Conservation (phyloP, 1,284 basidiomycete species). For the Mycena citricolor region DNA sequence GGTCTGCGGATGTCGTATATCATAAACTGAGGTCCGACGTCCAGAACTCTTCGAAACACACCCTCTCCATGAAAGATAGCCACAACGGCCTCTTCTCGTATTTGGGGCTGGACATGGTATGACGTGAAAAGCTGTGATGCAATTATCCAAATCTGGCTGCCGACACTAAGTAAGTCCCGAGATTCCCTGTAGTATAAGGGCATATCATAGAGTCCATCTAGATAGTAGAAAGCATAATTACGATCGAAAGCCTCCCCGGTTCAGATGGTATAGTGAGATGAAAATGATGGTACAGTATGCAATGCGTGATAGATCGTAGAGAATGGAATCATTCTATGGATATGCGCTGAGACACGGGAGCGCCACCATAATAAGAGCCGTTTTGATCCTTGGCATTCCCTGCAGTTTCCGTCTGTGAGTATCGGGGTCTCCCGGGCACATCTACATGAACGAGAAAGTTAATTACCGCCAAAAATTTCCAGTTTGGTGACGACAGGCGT, state of each 20-base stretch:
- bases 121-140: background rate
- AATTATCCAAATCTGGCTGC: background rate
- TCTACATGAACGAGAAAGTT: conserved; percentile 38
- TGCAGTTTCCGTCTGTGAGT: conserved; percentile 39
- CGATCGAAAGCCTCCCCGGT: background rate
- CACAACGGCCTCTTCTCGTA: conserved; percentile 11
- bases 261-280: conserved; percentile 18
- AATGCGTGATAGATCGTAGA: conserved; percentile 11
- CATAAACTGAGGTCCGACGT: background rate
- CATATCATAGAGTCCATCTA: background rate
- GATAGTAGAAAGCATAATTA: background rate
- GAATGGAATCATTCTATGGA: conserved; percentile 44
- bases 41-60: background rate
- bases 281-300: conserved; percentile 18
- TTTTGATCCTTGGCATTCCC: conserved; percentile 48
- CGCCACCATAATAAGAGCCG: conserved; percentile 38
- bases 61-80: conserved; percentile 20
- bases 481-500: conserved; percentile 32
- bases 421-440: conserved; percentile 47
- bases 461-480: conserved; percentile 35
- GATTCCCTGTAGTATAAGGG: background rate
- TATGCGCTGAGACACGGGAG: conserved; percentile 43
- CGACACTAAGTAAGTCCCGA: background rate
- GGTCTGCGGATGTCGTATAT: conserved; percentile 31
- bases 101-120: background rate